Percentiles rank a stretch among this genome's conserved stretches.
phyloP scores from a whole-genome alignment of 2,329 filamentous ascomycete genomes.

The Pestalotiopsis sp. region DNA sequence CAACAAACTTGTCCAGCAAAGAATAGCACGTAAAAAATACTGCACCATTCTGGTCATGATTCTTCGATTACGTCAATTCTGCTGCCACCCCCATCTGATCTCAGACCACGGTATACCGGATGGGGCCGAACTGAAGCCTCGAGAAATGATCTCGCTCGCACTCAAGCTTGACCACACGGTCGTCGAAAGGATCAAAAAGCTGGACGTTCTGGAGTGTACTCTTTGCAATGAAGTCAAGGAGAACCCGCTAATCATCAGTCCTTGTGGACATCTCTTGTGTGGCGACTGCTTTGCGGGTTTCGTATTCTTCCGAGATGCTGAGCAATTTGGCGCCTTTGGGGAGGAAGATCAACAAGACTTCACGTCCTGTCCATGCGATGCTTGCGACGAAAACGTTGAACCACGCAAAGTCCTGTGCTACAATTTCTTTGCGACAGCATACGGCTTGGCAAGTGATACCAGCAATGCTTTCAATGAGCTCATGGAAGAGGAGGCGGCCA shows the following conservation, averaged over 20 bases:
- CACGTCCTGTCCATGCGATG: not conserved
- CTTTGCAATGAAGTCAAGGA: constrained; percentile 24
- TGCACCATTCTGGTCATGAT: constrained; percentile 80
- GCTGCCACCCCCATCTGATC: constrained; percentile 77
- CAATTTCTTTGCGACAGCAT: constrained; percentile 24
- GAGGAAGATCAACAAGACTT: constrained; percentile 4
- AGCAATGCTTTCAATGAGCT: constrained; percentile 10
- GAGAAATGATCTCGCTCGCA: constrained; percentile 31
- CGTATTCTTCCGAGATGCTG: constrained; percentile 18
- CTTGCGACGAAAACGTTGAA: constrained; percentile 20
- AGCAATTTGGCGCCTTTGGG: not conserved
- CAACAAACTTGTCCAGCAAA: constrained; percentile 29
- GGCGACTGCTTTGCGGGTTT: constrained; percentile 28
- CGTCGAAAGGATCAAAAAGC: constrained; percentile 22
- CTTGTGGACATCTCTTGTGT: constrained; percentile 35
- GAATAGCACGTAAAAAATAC: constrained; percentile 69
- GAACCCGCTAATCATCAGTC: constrained; percentile 29
- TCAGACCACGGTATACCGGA: constrained; percentile 40
- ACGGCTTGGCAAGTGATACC: constrained; percentile 16
- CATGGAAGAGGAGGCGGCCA: constrained; percentile 8
- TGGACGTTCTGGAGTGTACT: constrained; percentile 25
- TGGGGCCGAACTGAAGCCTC: constrained; percentile 24
- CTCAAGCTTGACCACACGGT: constrained; percentile 18
- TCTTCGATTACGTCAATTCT: constrained; percentile 78
- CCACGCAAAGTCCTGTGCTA: constrained; percentile 27